Percentiles rank a stretch among this genome's conserved stretches.
Evolutionary conservation across 108 stramenopile genomes (phyloP).

Genomic region (Cyclostephanos tholiformis): DNA sequence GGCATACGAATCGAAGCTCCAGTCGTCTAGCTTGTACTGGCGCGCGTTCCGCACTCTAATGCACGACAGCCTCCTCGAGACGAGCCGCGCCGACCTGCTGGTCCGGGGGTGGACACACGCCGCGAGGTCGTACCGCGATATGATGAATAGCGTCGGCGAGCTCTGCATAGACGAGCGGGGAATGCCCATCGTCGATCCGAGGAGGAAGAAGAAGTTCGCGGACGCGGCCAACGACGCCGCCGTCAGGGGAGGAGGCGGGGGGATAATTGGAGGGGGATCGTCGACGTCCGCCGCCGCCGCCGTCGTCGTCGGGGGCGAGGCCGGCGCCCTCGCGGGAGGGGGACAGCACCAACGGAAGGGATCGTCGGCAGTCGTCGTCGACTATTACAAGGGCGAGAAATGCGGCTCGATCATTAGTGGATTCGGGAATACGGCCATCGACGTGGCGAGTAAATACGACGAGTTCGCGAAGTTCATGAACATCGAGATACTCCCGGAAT

Average conservation of each 20-base stretch:
- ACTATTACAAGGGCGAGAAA: conserved; percentile 22
- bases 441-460: conserved; percentile 38
- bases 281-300: background rate
- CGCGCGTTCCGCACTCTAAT: conserved; percentile 72
- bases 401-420: conserved; percentile 31
- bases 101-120: conserved; percentile 65
- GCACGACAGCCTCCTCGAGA: conserved; percentile 61
- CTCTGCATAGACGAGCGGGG: conserved; percentile 70
- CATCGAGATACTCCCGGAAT: conserved; percentile 40
- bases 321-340: background rate
- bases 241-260: background rate
- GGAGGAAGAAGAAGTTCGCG: conserved; percentile 54
- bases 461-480: conserved; percentile 47
- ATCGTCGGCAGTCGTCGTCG: background rate
- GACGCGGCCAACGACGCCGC: conserved; percentile 13
- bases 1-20: conserved; percentile 71
- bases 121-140: conserved; percentile 48
- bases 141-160: conserved; percentile 61
- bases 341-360: background rate
- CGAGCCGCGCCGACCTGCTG: conserved; percentile 64
- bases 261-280: background rate
- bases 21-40: conserved; percentile 76
- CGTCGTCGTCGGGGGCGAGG: background rate
- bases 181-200: conserved; percentile 53
- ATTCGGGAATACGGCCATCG: conserved; percentile 32